Evolutionary conservation across 768 basidiomycete species (phyloP).

Genomic region (Mycena haematopus): DNA sequence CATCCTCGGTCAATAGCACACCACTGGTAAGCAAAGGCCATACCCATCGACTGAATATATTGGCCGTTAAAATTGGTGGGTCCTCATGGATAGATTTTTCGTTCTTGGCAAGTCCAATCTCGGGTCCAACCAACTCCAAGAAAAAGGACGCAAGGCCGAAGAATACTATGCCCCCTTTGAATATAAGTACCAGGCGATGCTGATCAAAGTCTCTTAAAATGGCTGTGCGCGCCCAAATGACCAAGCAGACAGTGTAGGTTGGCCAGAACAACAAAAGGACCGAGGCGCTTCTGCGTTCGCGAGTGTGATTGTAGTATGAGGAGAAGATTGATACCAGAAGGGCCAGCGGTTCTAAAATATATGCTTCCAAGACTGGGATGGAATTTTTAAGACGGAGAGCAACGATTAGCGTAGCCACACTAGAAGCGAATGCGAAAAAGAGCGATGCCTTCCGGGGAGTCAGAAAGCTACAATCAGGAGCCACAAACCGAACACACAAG

Average conservation of each 20-base stretch:
- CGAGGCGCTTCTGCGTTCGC: slow-evolving; percentile 63
- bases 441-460: slow-evolving; percentile 51
- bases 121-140: slow-evolving; percentile 76
- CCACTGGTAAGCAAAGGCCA: background rate
- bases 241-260: slow-evolving; percentile 54
- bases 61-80: slow-evolving; percentile 80
- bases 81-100: slow-evolving; percentile 58
- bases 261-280: slow-evolving; percentile 87
- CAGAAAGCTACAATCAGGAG: slow-evolving; percentile 1
- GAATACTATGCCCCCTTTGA: slow-evolving; percentile 50
- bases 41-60: slow-evolving; percentile 79
- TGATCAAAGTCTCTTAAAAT: slow-evolving; percentile 39
- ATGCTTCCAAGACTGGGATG: slow-evolving; percentile 55
- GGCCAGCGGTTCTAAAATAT: slow-evolving; percentile 64
- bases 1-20: background rate
- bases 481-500: slow-evolving; percentile 54
- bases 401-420: slow-evolving; percentile 50
- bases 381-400: slow-evolving; percentile 37
- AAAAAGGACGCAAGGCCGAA: slow-evolving; percentile 62
- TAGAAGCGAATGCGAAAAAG: slow-evolving; percentile 50
- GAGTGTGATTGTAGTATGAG: slow-evolving; percentile 73
- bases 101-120: slow-evolving; percentile 42
- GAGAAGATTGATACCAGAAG: slow-evolving; percentile 55
- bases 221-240: slow-evolving; percentile 68
- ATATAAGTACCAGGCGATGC: slow-evolving; percentile 43